phyloP scores from a whole-genome alignment of 352 stramenopile genomes.

The Pythium vanterpoolii region DNA sequence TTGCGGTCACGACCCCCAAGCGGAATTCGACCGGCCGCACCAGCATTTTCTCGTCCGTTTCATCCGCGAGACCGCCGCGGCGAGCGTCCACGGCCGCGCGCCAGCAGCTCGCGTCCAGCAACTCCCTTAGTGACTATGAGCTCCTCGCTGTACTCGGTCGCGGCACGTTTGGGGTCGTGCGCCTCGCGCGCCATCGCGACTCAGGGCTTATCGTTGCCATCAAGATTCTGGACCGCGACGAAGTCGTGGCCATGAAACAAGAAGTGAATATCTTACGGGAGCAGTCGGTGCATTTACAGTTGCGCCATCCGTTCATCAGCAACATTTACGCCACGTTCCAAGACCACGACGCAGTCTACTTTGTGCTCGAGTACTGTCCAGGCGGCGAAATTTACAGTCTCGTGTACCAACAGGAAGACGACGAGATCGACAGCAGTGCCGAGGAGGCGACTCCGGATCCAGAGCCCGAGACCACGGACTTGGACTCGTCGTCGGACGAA shows the following conservation, averaged over 20 bases:
- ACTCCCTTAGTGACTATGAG: constrained; percentile 44
- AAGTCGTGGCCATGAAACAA: constrained; percentile 52
- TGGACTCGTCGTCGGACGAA: constrained; percentile 2
- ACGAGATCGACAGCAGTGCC: constrained; percentile 19
- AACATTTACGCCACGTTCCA: constrained; percentile 71
- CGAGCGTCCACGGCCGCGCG: constrained; percentile 12
- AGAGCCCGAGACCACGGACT: constrained; percentile 20
- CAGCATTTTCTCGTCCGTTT: constrained; percentile 10
- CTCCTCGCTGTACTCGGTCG: constrained; percentile 56
- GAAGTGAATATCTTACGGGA: constrained; percentile 72
- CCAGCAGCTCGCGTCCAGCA: constrained; percentile 29
- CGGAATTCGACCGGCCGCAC: constrained; percentile 23
- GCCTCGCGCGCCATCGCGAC: constrained; percentile 54
- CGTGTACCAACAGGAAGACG: constrained; percentile 71
- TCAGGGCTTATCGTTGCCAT: constrained; percentile 54
- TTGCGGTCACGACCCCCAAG: constrained; percentile 11
- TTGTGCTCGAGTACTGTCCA: constrained; percentile 71
- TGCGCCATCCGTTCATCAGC: constrained; percentile 59
- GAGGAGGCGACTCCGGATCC: constrained; percentile 12
- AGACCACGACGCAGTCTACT: constrained; percentile 66
- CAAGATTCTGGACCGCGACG: constrained; percentile 47
- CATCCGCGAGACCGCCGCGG: neutral
- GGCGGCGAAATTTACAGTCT: constrained; percentile 87
- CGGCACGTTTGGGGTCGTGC: constrained; percentile 70
- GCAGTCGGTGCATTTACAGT: constrained; percentile 52